Percentiles rank a stretch among this genome's conserved stretches.
Evolutionary conservation across 208 protist genomes (phyloP).

Genomic region (Leishmania braziliensis): DNA sequence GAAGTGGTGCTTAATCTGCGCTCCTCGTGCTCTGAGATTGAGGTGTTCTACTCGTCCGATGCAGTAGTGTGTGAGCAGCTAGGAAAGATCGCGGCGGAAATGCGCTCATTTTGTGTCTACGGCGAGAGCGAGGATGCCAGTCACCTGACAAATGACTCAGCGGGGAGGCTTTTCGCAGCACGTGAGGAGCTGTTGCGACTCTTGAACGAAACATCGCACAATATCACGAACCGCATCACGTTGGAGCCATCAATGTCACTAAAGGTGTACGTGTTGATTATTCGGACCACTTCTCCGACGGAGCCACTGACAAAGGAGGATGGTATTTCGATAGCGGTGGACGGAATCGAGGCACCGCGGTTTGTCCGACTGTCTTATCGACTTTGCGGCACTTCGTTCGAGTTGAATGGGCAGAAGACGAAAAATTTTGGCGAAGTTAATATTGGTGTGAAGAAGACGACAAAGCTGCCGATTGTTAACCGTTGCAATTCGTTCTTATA

Average conservation of each 20-base stretch:
- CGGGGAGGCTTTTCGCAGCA: slow-evolving; percentile 24
- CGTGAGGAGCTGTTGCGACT: slow-evolving; percentile 48
- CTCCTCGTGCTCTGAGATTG: slow-evolving; percentile 65
- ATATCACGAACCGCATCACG: slow-evolving; percentile 34
- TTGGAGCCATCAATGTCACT: slow-evolving; percentile 46
- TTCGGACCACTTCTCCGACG: slow-evolving; percentile 39
- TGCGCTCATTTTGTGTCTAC: slow-evolving; percentile 54
- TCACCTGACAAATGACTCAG: slow-evolving; percentile 27
- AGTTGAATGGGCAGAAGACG: slow-evolving; percentile 78
- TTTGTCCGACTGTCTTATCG: slow-evolving; percentile 86
- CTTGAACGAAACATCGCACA: slow-evolving; percentile 35
- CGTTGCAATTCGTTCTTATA: slow-evolving; percentile 76
- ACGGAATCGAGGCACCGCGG: slow-evolving; percentile 68
- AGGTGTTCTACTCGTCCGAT: slow-evolving; percentile 55
- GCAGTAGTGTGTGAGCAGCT: slow-evolving; percentile 33
- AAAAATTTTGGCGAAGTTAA: slow-evolving; percentile 91
- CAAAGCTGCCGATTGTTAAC: slow-evolving; percentile 81
- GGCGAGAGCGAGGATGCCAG: slow-evolving; percentile 38
- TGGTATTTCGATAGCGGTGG: slow-evolving; percentile 69
- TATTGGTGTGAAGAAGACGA: slow-evolving; percentile 81
- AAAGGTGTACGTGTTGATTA: slow-evolving; percentile 69
- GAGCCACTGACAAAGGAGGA: slow-evolving; percentile 86
- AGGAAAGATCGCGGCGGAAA: slow-evolving; percentile 40
- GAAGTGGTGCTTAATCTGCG: slow-evolving; percentile 56
- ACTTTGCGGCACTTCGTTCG: slow-evolving; percentile 70